These are phyloP conservation scores for Vachellia pachyceras DNA, from an alignment of 306 rosid species.

Conservation along the genomic window DNA sequence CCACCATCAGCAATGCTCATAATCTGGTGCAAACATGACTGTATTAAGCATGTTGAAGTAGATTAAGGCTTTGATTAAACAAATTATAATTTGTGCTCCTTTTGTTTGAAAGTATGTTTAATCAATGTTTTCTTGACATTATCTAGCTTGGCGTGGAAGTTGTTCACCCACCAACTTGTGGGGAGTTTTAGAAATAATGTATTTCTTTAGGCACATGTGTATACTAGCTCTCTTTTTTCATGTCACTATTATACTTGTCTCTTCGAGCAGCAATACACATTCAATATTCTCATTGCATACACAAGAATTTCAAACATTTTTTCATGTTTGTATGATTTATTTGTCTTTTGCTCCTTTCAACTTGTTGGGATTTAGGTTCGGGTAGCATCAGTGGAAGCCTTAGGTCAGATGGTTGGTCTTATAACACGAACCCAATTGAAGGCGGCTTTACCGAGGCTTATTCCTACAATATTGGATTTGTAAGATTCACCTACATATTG, in stretches of 20 bases:
- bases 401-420: constrained; percentile 96
- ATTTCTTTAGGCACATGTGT: not conserved
- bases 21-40: not conserved
- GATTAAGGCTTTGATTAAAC: not conserved
- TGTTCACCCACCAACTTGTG: not conserved
- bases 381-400: constrained; percentile 82
- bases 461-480: constrained; percentile 94
- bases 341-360: constrained; percentile 33
- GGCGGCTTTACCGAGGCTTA: constrained; percentile 86
- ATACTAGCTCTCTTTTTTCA: not conserved
- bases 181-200: not conserved
- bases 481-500: constrained; percentile 53
- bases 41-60: not conserved
- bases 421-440: constrained; percentile 82
- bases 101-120: not conserved
- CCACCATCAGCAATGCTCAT: not conserved
- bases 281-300: not conserved
- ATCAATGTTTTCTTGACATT: not conserved
- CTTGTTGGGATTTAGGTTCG: constrained; percentile 59
- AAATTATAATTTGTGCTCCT: not conserved
- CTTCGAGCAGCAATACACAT: not conserved
- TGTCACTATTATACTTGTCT: not conserved
- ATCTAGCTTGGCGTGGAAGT: not conserved
- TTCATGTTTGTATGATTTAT: constrained; percentile 8
- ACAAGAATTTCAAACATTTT: not conserved